These are phyloP conservation scores for Cyberlindnera euphorbiiphila DNA, from an alignment of 805 yeast species.

Conservation along the genomic window DNA sequence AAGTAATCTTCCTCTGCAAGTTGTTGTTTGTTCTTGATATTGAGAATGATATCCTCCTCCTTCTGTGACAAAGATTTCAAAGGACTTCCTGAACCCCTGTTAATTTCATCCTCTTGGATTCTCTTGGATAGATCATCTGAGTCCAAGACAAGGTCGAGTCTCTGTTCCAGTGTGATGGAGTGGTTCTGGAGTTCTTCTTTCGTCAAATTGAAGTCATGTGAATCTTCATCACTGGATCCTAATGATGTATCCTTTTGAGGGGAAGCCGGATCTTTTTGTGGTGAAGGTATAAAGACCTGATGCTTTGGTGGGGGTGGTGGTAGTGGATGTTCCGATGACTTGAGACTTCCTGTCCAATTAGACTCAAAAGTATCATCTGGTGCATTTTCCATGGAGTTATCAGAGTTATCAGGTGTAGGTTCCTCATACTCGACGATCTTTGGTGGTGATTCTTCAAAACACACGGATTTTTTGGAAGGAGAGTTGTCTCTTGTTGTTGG, in stretches of 20 bases:
- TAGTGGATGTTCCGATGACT: conserved; percentile 29
- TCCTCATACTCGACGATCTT: conserved; percentile 34
- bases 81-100: conserved; percentile 25
- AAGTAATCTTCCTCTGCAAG: conserved; percentile 27
- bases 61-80: conserved; percentile 16
- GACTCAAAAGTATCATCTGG: conserved; percentile 20
- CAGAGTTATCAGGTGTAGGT: conserved; percentile 25
- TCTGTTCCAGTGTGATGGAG: conserved; percentile 38
- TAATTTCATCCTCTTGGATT: conserved; percentile 24
- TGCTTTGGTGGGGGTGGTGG: conserved; percentile 37
- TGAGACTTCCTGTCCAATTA: conserved; percentile 26
- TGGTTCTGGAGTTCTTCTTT: conserved; percentile 26
- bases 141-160: conserved; percentile 40
- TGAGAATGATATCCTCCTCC: conserved; percentile 25
- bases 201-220: conserved; percentile 27
- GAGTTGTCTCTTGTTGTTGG: conserved; percentile 26
- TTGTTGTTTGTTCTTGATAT: conserved; percentile 20
- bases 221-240: conserved; percentile 27
- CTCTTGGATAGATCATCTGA: conserved; percentile 22
- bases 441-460: conserved; percentile 37
- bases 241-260: conserved; percentile 26
- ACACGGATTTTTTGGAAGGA: conserved; percentile 36
- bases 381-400: conserved; percentile 19
- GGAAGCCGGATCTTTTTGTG: no score
- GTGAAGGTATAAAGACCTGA: conserved; percentile 17